Evolutionary conservation across 2,329 filamentous ascomycete species (phyloP), one percentile per base, ranked within the genome.

Genomic region (Cercospora janseana): DNA sequence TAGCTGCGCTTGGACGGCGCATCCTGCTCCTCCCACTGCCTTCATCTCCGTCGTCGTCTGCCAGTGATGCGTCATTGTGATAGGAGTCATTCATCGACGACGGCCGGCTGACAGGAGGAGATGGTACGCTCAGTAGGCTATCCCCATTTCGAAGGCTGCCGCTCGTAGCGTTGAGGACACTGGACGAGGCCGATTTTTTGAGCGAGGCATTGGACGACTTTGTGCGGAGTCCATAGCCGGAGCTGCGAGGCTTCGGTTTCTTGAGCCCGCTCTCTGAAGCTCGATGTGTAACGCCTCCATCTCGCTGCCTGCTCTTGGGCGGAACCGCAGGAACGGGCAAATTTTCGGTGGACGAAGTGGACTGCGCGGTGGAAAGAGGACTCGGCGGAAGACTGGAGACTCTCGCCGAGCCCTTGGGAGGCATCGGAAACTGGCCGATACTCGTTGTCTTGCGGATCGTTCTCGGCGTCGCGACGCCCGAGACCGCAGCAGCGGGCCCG

Each of bases 41-140:
- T 80, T 49, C 70, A 55, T 51, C 58, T 7, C 34, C 52, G 18
- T 40, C 16, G 6, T 59, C 67, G 72, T 92, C 87, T 63, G 90
- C 90, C 1, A 87, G 92, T 0, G 90, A 95, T 13, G 86, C 88
- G 46, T 86, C 94, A 3, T 90, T 95, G 8, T 88, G 91, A 65
- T 94, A 94, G 1, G 91, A 96, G 53, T 88, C 91, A 67, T 95
- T 87, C 0, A 90, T 88, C 20, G 92, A 96, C 20, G 92, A 95
- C 66, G 86, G 94, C 57, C 91, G 81, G 68, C 92, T 97, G 60
- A 92, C 88, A 0, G 90, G 83, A 4, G 88, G 88, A 4, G 91
- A 95, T 3, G 86, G 82, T 13, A 90, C 75, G 66, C 85, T 91
- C 51, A 88, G 81, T 28, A 89, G 75, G 18, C 85, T 86, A 61